A percentile compares a stretch with the other conserved stretches of the same genome.
Conservation (phyloP, 176 grass and related monocot genomes). For the Paspalum notatum region DNA sequence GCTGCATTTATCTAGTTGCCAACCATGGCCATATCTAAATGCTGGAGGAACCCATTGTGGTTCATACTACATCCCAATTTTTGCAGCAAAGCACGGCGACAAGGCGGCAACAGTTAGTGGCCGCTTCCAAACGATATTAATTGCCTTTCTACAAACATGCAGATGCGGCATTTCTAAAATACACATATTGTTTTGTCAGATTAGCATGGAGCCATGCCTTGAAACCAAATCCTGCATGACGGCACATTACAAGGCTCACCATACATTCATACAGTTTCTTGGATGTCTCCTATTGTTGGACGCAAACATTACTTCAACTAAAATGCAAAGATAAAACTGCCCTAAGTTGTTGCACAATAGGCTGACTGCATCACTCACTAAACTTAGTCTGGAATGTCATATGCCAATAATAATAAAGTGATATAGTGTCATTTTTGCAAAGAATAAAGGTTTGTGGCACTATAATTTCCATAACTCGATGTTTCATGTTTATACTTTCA, state of each 20-base stretch:
- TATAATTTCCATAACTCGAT: conserved; percentile 26
- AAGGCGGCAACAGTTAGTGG: background rate
- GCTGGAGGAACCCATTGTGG: background rate
- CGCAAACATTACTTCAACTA: conserved; percentile 4
- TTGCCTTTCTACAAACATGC: background rate
- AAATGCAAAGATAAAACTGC: background rate
- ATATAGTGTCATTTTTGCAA: background rate
- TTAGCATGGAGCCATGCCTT: conserved; percentile 1
- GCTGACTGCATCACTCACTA: background rate
- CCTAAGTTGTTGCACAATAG: background rate
- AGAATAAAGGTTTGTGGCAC: conserved; percentile 11
- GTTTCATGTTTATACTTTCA: conserved; percentile 60
- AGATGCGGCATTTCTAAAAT: conserved; percentile 4
- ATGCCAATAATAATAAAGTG: background rate
- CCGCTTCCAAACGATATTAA: background rate
- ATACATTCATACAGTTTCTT: background rate
- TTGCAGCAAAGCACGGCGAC: no score
- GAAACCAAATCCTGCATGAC: background rate
- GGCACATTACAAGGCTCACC: background rate
- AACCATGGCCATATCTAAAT: background rate
- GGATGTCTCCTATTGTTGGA: conserved; percentile 22
- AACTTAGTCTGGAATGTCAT: background rate
- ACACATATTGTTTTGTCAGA: background rate
- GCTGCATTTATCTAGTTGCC: background rate
- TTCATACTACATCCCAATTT: background rate